phyloP scores from a whole-genome alignment of 495 filamentous ascomycete genomes.

The Podospora australis region DNA sequence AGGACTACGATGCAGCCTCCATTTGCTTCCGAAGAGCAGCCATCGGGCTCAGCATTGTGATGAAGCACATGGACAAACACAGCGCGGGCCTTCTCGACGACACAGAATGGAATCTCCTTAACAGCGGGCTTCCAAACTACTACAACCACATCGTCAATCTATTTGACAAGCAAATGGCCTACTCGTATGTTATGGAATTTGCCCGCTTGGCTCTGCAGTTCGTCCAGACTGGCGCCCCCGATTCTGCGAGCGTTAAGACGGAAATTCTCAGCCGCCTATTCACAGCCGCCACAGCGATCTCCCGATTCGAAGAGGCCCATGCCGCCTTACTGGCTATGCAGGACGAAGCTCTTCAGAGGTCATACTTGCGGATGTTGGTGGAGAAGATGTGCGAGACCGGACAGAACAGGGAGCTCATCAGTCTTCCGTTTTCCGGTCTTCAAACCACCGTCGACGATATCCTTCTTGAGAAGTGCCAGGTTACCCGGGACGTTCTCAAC shows the following conservation, averaged over 20 bases:
- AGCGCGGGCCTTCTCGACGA: constrained; percentile 59
- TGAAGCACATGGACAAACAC: constrained; percentile 33
- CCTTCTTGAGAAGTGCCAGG: constrained; percentile 56
- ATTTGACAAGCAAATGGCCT: constrained; percentile 68
- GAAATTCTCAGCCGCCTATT: constrained; percentile 82
- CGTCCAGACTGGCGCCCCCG: constrained; percentile 28
- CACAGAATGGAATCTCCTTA: constrained; percentile 65
- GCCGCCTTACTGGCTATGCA: constrained; percentile 66
- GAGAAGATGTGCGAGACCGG: constrained; percentile 62
- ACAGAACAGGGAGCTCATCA: constrained; percentile 60
- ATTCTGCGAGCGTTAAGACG: constrained; percentile 35
- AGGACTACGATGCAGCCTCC: constrained; percentile 65
- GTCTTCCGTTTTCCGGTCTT: constrained; percentile 70
- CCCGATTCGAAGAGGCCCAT: constrained; percentile 75
- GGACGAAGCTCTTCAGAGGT: constrained; percentile 58
- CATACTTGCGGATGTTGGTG: constrained; percentile 59
- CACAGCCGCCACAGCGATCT: constrained; percentile 66
- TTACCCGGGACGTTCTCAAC: constrained; percentile 49
- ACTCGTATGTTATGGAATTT: constrained; percentile 78
- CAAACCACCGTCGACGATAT: constrained; percentile 71
- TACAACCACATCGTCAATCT: constrained; percentile 79
- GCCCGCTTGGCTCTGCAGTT: constrained; percentile 71
- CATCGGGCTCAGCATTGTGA: constrained; percentile 57
- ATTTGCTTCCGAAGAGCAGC: constrained; percentile 76
- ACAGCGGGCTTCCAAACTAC: constrained; percentile 72